Base-by-base conservation (phyloP, 805 yeast genomes). In the Candida hungchunana region DNA sequence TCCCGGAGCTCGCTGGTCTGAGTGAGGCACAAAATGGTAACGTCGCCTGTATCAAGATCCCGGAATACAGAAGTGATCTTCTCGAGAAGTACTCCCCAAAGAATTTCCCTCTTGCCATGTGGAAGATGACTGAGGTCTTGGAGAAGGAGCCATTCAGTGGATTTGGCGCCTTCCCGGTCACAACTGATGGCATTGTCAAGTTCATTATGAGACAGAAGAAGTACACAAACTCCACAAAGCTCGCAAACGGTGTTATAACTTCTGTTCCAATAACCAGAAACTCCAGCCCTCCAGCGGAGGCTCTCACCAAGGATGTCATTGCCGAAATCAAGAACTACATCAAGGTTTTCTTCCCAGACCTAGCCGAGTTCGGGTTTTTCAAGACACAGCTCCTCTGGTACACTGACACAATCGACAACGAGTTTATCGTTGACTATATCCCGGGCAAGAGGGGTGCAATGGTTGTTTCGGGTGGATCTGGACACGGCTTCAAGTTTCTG, bases 1-100 rank as follows among this genome's bases (percentile, higher is more conserved):
- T 48, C 1, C 46, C 43, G 9, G 37, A 43, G 19, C 40, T 64
- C 7, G 58, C 53, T 32, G 64, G 65, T 10, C 49, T 60, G 21
- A 56, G 54, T 38, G 65, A 62, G 37, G 68, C 60, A 1, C 50
- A 60, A 7, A 50, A 55, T 4, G 69, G 66, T 7, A 63, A 61
- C 42, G 52, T 64, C 18, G 37, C 57, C 3, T 38, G 54, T 9
- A 47, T 59, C 40, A 55, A 60, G 35, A 52, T 64, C 19, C 69
- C 70, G 4, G 55, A 53, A 22, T 44, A 54, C 12, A 48, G 67
- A 29, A 45, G 44, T n/a, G 64, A 60, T 33, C 37, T 64, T 18
- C 37, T 47, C 11, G 48, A 45, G 5, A 64, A 63, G 33, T 64
- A 63, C 39, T 51, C 55, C 6, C 30, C 32, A 12, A 18, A 31